Evolutionary conservation across 371 early-diverging fungal genomes (phyloP), one percentile per base, ranked within the genome.

Genomic region (Lichtheimia corymbifera): DNA sequence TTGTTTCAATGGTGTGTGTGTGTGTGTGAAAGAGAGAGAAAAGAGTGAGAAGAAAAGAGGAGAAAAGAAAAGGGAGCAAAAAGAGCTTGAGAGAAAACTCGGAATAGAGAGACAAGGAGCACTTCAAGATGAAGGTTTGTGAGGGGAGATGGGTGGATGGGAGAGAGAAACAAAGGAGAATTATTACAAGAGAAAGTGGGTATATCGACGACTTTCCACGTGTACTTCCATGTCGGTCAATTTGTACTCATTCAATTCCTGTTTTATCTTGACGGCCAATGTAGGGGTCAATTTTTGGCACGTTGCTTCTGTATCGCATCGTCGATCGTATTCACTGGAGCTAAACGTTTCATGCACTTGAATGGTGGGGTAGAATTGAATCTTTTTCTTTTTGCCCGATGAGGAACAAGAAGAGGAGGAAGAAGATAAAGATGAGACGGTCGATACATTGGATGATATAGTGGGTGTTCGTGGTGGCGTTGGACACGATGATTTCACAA

Each of bases 211-310:
- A 55, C 91, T 90, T 24, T 89, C 88, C 49, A 83, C 79, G 67
- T 91, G 91, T 17, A 91, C 88, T 30, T 76, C 76, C 91, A 91
- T 90, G 59, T 90, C 91, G 45, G 80, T 76, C 40, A 86, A 62
- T 75, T 91, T 91, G 71, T 80, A 91, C 64, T 89, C 84, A 67
- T 91, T 91, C 62, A 91, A 67, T 62, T 91, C 92, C 63, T 85
- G 77, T 61, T 91, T 90, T 73, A 91, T 90, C 65, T 80, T 79
- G 72, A 86, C 81, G n/a, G 90, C 89, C 50, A 88, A 72, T 17
- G 80, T 63, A 2, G 88, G 83, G 2, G 91, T 89, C 4, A 91
- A 68, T 45, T 84, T 79, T 44, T 78, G 77, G 50, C 86, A 85
- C 6, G 88, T 88, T 43, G 84, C 73, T 27, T 83, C 74, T 1